These are phyloP conservation scores for Leptomonas pyrrhocoris DNA, from an alignment of 208 protist genomes.

Conservation along the genomic window DNA sequence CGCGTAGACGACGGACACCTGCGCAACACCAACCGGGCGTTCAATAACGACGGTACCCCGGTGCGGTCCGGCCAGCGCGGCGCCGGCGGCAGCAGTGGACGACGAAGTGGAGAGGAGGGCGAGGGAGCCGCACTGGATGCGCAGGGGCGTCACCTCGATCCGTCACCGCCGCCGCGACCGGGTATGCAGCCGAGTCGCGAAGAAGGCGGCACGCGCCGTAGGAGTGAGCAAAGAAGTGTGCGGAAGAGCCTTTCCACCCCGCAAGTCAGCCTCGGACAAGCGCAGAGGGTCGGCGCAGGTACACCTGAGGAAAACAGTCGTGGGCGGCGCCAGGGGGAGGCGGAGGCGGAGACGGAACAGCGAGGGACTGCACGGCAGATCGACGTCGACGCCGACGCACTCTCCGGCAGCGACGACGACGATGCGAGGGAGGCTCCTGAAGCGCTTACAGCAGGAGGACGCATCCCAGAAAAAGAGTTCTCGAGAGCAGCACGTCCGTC, in stretches of 20 bases:
- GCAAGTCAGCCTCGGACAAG: neutral
- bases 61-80: slow-evolving; percentile 14
- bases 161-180: neutral
- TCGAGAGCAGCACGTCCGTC: too few relatives aligned
- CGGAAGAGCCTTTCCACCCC: neutral
- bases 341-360: neutral
- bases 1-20: slow-evolving; percentile 32
- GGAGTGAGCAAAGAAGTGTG: neutral
- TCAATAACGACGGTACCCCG: slow-evolving; percentile 36
- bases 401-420: slow-evolving; percentile 2
- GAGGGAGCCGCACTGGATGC: neutral
- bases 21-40: slow-evolving; percentile 18
- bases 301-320: too few relatives aligned
- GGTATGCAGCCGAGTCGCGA: neutral
- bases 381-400: slow-evolving; percentile 1
- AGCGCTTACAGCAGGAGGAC: neutral
- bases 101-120: neutral
- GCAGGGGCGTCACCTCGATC: neutral
- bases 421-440: too few relatives aligned
- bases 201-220: neutral
- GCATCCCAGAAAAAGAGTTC: neutral
- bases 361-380: slow-evolving; percentile 9
- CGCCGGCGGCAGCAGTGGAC: neutral
- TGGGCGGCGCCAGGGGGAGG: neutral
- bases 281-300: neutral